Percentiles rank a stretch among this genome's conserved stretches.
phyloP scores from a whole-genome alignment of 768 basidiomycete species.

The Leccinum obscurum region DNA sequence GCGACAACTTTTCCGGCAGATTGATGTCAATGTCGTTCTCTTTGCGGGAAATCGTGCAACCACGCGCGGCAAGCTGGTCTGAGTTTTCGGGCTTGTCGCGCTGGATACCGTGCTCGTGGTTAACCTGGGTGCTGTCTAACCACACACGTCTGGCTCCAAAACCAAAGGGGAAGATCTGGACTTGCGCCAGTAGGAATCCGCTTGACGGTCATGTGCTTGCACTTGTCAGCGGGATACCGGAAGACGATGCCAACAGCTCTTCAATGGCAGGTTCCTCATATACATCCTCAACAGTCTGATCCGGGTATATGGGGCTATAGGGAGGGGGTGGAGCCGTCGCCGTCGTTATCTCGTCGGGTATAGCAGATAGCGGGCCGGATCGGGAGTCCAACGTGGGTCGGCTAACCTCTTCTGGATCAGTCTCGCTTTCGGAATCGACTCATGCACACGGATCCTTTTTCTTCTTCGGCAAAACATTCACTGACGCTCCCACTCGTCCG shows the following conservation, averaged over 20 bases:
- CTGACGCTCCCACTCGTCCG: slow-evolving; percentile 28
- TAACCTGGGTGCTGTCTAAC: no score
- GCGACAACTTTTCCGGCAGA: no score
- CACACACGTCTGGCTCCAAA: neutral
- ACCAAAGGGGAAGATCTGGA: neutral
- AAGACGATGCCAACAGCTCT: slow-evolving; percentile 28
- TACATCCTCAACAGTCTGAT: neutral
- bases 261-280: slow-evolving; percentile 31
- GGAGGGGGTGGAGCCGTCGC: slow-evolving; percentile 19
- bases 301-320: slow-evolving; percentile 5
- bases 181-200: slow-evolving; percentile 15
- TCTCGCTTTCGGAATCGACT: slow-evolving; percentile 15
- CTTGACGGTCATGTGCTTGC: slow-evolving; percentile 35
- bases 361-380: neutral
- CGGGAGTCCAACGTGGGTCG: neutral
- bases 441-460: slow-evolving; percentile 15
- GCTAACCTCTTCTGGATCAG: neutral
- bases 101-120: no score
- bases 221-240: slow-evolving; percentile 20
- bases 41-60: no score
- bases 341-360: neutral
- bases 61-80: no score
- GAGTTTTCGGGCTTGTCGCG: no score
- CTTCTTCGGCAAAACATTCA: slow-evolving; percentile 26
- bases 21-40: no score